These are phyloP conservation scores for Mycocentrospora acerina DNA, from an alignment of 2,329 filamentous ascomycete genomes.

Conservation along the genomic window DNA sequence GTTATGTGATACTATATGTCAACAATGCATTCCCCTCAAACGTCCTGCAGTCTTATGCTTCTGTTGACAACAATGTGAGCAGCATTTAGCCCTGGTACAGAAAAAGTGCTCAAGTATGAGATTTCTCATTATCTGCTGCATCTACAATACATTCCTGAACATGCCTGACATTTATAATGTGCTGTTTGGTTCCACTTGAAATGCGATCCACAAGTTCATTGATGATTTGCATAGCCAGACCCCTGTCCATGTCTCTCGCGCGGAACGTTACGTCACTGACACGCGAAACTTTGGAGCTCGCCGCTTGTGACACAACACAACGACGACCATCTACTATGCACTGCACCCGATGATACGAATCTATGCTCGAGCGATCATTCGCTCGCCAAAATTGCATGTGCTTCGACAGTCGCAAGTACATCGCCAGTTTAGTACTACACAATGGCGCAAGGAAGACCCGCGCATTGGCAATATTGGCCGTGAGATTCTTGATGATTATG, in stretches of 20 bases:
- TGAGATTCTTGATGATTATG: conserved; percentile 62
- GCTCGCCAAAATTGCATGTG: conserved; percentile 15
- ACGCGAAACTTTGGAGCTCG: conserved; percentile 8
- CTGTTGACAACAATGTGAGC: no score
- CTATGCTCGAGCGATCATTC: conserved; percentile 25
- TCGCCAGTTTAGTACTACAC: conserved; percentile 26
- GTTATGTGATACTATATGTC: no score
- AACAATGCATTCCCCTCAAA: no score
- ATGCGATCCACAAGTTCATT: not conserved
- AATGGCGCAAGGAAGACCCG: conserved; percentile 45
- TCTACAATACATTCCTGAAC: no score
- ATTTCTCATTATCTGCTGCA: no score
- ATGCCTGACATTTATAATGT: no score
- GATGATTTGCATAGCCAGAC: conserved; percentile 4
- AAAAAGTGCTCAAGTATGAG: no score
- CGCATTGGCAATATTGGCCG: conserved; percentile 55
- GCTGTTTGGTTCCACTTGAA: no score
- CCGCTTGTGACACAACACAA: conserved; percentile 2
- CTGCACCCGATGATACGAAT: conserved; percentile 33
- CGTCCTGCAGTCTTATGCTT: no score
- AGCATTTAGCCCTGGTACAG: no score
- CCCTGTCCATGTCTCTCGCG: conserved; percentile 8
- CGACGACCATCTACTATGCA: conserved; percentile 18
- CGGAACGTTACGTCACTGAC: conserved; percentile 26
- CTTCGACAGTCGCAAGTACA: conserved; percentile 2